Evolutionary conservation across 2,329 filamentous ascomycete species (phyloP), one percentile per base, ranked within the genome.

Genomic region (Alternaria panax): DNA sequence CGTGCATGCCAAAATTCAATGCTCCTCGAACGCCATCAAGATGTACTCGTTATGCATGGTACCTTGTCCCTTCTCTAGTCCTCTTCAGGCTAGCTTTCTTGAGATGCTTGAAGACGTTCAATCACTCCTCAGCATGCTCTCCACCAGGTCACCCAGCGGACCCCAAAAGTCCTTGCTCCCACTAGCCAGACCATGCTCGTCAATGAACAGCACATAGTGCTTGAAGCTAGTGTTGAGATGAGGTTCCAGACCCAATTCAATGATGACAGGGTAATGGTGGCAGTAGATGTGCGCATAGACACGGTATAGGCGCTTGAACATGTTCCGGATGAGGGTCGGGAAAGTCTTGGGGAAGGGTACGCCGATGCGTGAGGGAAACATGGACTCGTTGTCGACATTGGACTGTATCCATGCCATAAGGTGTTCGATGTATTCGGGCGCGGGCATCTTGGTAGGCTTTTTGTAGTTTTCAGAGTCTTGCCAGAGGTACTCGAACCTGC

Each of bases 201-300:
- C 93, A 69, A 99, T 93, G 80, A 99, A 99, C 59, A 99, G 86
- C 63, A 99, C 95, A 75, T 98, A 99, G 80, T 99, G 95, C 86
- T 99, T 99, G 88, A 99, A 99, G 81, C 92, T 96, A 14, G 95
- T 99, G 81, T 99, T 99, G 67, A 99, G 87, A 80, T 99, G 95
- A 43, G 96, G 93, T 80, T 99, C 95, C 59, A 99, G 86, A 22
- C 95, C 95, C 38, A 99, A 87, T 77, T 97, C 93, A 59, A 96
- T 91, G 69, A 99, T 90, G 67, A 99, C 93, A 34, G 93, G 93
- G 81, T 99, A 99, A 80, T 99, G 95, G 57, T 93, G 92, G 86
- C 96, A 97, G 84, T 99, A 99, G 62, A 99, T 88, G 80, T 99
- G 95, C 47, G 95, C 90, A 75, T 99, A 99, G 69, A 97, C 94